phyloP scores from a whole-genome alignment of 495 filamentous ascomycete species.

The Talaromyces trachyspermus region DNA sequence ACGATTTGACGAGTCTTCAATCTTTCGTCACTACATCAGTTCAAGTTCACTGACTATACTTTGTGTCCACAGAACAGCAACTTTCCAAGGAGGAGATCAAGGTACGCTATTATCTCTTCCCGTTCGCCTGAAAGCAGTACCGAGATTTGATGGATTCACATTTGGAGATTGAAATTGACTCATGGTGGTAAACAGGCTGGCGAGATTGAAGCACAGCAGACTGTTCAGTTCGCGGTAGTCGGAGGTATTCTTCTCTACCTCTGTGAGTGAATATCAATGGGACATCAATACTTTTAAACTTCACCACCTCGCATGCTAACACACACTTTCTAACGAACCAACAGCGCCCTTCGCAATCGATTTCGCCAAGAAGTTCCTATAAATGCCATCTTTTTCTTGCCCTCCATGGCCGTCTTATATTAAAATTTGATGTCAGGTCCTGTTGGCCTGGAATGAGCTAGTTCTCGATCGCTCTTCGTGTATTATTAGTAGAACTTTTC shows the following conservation, averaged over 20 bases:
- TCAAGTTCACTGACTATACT: slow-evolving; percentile 16
- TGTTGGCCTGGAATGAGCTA: too few species aligned
- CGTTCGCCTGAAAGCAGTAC: not conserved
- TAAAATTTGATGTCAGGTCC: too few species aligned
- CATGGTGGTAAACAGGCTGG: slow-evolving; percentile 45
- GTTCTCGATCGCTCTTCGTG: too few species aligned
- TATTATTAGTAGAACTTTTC: too few species aligned
- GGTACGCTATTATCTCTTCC: slow-evolving; percentile 14
- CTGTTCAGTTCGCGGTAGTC: slow-evolving; percentile 54
- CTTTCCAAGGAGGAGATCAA: slow-evolving; percentile 41
- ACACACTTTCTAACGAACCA: not conserved
- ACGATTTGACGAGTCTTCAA: slow-evolving; percentile 7
- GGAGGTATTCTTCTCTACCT: slow-evolving; percentile 69
- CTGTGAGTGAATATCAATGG: too few species aligned
- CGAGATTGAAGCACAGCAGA: slow-evolving; percentile 64
- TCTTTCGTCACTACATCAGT: not conserved
- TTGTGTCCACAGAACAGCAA: slow-evolving; percentile 24
- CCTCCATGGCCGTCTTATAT: slow-evolving; percentile 2
- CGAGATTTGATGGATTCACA: slow-evolving; percentile 1
- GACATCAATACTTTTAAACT: too few species aligned
- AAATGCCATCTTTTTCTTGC: slow-evolving; percentile 18
- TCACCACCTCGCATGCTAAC: not conserved
- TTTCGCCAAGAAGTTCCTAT: slow-evolving; percentile 67
- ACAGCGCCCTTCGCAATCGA: slow-evolving; percentile 79
- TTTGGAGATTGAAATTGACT: not conserved